A percentile compares a stretch with the other conserved stretches of the same genome.
Evolutionary conservation across 2,329 filamentous ascomycete genomes (phyloP).

Genomic region (Hymenoscyphus salicellus): DNA sequence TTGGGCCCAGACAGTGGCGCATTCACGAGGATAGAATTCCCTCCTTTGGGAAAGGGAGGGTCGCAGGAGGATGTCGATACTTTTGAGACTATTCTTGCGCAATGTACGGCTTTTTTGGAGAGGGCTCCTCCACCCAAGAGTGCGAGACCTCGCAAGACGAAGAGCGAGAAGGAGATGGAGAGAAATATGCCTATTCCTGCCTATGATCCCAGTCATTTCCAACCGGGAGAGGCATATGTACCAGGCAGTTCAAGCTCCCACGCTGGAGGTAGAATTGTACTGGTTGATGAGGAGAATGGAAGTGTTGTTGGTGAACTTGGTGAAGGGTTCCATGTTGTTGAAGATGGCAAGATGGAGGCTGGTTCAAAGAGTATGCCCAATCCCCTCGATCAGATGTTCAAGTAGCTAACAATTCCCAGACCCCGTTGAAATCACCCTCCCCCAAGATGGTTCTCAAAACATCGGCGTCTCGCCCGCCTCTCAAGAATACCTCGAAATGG

Average conservation of each 20-base stretch:
- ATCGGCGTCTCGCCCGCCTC: slow-evolving; percentile 67
- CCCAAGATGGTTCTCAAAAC: slow-evolving; percentile 61
- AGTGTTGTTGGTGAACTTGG: slow-evolving; percentile 90
- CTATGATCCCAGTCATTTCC: slow-evolving; percentile 82
- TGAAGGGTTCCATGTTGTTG: slow-evolving; percentile 75
- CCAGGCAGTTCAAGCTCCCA: slow-evolving; percentile 56
- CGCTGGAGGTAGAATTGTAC: slow-evolving; percentile 75
- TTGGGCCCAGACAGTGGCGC: slow-evolving; percentile 82
- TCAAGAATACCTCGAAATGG: slow-evolving; percentile 70
- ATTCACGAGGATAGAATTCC: slow-evolving; percentile 92
- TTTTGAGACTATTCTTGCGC: slow-evolving; percentile 95
- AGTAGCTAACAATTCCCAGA: slow-evolving; percentile 45
- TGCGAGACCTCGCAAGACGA: slow-evolving; percentile 22
- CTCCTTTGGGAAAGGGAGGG: slow-evolving; percentile 66
- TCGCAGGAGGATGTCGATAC: slow-evolving; percentile 92
- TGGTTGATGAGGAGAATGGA: slow-evolving; percentile 93
- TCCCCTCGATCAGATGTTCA: not conserved
- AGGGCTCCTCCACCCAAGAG: slow-evolving; percentile 58
- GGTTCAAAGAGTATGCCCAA: slow-evolving; percentile 77
- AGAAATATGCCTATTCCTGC: slow-evolving; percentile 39
- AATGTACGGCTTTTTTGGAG: slow-evolving; percentile 94
- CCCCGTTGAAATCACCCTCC: slow-evolving; percentile 76
- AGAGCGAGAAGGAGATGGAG: slow-evolving; percentile 37
- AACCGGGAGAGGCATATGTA: slow-evolving; percentile 75
- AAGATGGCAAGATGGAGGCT: slow-evolving; percentile 70